Conservation (phyloP, 208 protist genomes). For the Borovskyia barvae region DNA sequence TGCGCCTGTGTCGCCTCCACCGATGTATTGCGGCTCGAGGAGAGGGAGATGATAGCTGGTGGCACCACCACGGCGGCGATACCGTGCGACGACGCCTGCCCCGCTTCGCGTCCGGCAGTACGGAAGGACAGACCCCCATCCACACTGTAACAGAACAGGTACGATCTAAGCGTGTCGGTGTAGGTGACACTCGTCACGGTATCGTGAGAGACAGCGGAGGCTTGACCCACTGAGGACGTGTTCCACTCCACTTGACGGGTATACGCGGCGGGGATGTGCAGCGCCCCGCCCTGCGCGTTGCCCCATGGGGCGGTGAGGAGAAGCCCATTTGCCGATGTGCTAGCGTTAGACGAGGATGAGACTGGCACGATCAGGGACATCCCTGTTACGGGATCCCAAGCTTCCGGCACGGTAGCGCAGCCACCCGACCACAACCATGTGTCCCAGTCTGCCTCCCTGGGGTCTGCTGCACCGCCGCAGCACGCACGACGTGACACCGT, state of each 20-base stretch:
- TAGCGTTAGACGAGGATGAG: not conserved
- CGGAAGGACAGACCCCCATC: constrained; percentile 55
- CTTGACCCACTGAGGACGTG: too few relatives aligned
- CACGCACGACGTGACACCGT: constrained; percentile 9
- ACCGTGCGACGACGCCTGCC: not conserved
- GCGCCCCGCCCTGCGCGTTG: constrained; percentile 21
- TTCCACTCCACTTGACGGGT: constrained; percentile 22
- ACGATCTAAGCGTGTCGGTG: not conserved
- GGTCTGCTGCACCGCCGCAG: not conserved
- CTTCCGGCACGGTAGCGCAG: constrained; percentile 19
- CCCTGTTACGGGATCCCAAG: constrained; percentile 22
- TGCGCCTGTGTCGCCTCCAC: constrained; percentile 2
- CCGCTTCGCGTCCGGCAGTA: constrained; percentile 12
- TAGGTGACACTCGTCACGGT: too few relatives aligned
- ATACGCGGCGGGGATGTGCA: constrained; percentile 35
- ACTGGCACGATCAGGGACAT: constrained; percentile 5
- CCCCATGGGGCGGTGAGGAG: constrained; percentile 27
- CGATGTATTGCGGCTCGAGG: not conserved
- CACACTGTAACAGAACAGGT: constrained; percentile 62
- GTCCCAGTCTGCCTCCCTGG: not conserved
- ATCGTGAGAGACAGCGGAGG: too few relatives aligned
- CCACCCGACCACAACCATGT: constrained; percentile 21
- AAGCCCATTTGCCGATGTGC: constrained; percentile 8
- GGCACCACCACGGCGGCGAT: constrained; percentile 23
- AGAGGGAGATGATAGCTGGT: constrained; percentile 24